These are phyloP conservation scores for Selaginella tamariscina DNA, from an alignment of 75 land plant genomes.

Conservation along the genomic window DNA sequence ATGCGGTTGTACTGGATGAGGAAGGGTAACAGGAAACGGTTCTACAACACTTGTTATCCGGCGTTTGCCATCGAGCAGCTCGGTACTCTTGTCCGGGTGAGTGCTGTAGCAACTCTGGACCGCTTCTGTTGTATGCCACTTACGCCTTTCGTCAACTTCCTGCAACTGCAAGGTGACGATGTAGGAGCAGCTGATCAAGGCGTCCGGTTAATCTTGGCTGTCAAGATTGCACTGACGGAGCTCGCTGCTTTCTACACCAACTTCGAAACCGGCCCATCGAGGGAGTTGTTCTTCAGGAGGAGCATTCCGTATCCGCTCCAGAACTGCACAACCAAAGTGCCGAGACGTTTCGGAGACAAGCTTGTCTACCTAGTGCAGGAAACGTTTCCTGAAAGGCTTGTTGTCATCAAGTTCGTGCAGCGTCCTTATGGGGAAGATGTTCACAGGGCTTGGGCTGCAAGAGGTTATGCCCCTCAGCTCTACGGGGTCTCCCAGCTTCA, in stretches of 20 bases:
- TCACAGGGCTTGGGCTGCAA: slow-evolving; percentile 4
- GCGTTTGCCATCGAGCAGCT: background rate
- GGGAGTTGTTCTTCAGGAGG: background rate
- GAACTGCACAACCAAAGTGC: background rate
- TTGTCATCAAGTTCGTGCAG: slow-evolving; percentile 1
- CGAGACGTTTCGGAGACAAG: slow-evolving; percentile 1
- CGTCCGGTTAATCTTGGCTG: slow-evolving; percentile 3
- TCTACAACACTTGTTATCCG: background rate
- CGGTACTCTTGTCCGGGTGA: slow-evolving; percentile 4
- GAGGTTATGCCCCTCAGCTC: slow-evolving; percentile 1
- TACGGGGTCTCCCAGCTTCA: background rate
- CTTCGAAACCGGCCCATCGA: background rate
- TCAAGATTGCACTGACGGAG: background rate
- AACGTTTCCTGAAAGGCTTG: background rate
- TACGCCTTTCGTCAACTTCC: slow-evolving; percentile 3
- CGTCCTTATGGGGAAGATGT: slow-evolving; percentile 1
- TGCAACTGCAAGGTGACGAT: slow-evolving; percentile 1
- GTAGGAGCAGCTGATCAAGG: background rate
- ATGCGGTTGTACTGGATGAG: background rate
- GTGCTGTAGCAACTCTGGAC: background rate
- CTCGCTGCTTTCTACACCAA: slow-evolving; percentile 3
- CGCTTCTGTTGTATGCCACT: background rate
- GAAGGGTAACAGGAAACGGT: slow-evolving; percentile 1
- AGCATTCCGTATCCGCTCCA: slow-evolving; percentile 1
- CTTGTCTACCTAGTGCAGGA: slow-evolving; percentile 1